Conservation (phyloP, 371 early-diverging fungal species). For the Cokeromyces recurvatus region DNA sequence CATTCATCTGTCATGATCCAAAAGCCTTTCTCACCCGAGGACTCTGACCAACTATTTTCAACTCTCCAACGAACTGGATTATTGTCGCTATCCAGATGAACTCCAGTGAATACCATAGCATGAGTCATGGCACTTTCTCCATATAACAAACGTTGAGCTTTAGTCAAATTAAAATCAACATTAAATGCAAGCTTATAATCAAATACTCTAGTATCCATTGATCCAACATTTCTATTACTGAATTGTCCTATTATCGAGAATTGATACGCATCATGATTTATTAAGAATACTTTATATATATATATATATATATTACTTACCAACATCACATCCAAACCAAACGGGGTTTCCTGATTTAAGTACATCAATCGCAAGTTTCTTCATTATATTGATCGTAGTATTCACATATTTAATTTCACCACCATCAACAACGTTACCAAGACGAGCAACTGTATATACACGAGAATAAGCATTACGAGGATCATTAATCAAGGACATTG, state of each 20-base stretch:
- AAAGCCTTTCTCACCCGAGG: constrained; percentile 71
- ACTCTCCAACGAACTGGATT: constrained; percentile 74
- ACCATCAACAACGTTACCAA: constrained; percentile 75
- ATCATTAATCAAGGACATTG: constrained; percentile 74
- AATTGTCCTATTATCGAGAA: constrained; percentile 38
- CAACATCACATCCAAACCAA: constrained; percentile 85
- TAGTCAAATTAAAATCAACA: constrained; percentile 56
- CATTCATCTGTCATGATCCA: constrained; percentile 77
- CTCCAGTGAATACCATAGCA: constrained; percentile 83
- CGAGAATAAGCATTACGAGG: constrained; percentile 62
- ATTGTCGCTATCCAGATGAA: constrained; percentile 62
- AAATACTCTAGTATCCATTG: constrained; percentile 63
- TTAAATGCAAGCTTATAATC: constrained; percentile 72
- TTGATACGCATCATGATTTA: no score
- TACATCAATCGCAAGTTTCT: constrained; percentile 56
- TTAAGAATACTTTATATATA: no score
- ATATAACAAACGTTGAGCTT: constrained; percentile 70
- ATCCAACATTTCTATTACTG: constrained; percentile 41
- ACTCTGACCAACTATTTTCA: constrained; percentile 71
- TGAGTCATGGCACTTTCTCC: constrained; percentile 80
- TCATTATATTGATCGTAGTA: constrained; percentile 50
- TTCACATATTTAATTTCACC: constrained; percentile 67
- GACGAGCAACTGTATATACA: constrained; percentile 71
- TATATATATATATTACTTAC: no score
- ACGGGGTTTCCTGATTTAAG: constrained; percentile 65